A percentile compares a stretch with the other conserved stretches of the same genome.
phyloP scores from a whole-genome alignment of 495 filamentous ascomycete genomes.

The Penicillium mononematosum region DNA sequence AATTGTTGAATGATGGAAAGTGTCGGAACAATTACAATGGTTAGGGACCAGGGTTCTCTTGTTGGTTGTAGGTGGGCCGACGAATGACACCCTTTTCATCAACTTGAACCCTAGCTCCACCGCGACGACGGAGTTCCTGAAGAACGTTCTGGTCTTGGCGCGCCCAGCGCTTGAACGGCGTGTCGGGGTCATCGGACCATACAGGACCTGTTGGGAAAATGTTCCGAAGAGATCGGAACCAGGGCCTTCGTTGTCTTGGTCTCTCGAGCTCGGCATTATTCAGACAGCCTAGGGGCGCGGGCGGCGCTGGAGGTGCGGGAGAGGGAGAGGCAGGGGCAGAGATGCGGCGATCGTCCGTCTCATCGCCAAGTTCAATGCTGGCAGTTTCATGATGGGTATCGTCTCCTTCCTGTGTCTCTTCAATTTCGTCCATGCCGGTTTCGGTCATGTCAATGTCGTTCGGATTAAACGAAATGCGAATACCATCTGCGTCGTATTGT shows the following conservation, averaged over 20 bases:
- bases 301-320: conserved; percentile 6
- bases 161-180: conserved; percentile 47
- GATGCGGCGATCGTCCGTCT: conserved; percentile 12
- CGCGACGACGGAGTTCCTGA: conserved; percentile 31
- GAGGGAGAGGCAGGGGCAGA: neutral
- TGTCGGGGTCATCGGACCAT: conserved; percentile 39
- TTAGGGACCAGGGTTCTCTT: neutral
- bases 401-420: conserved; percentile 20
- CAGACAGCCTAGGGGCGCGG: neutral
- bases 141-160: conserved; percentile 37
- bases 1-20: neutral
- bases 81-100: conserved; percentile 40
- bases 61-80: conserved; percentile 19
- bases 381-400: conserved; percentile 38
- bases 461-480: neutral
- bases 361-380: conserved; percentile 46
- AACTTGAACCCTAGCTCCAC: conserved; percentile 26
- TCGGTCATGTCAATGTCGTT: conserved; percentile 8
- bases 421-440: conserved; percentile 14
- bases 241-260: conserved; percentile 23
- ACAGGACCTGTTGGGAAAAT: conserved; percentile 22
- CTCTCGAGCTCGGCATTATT: conserved; percentile 5
- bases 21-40: neutral
- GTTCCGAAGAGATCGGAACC: conserved; percentile 39
- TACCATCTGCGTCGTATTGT: neutral